These are phyloP conservation scores for Fistulinella cinereoalba DNA, from an alignment of 1,284 basidiomycete species.

Conservation along the genomic window DNA sequence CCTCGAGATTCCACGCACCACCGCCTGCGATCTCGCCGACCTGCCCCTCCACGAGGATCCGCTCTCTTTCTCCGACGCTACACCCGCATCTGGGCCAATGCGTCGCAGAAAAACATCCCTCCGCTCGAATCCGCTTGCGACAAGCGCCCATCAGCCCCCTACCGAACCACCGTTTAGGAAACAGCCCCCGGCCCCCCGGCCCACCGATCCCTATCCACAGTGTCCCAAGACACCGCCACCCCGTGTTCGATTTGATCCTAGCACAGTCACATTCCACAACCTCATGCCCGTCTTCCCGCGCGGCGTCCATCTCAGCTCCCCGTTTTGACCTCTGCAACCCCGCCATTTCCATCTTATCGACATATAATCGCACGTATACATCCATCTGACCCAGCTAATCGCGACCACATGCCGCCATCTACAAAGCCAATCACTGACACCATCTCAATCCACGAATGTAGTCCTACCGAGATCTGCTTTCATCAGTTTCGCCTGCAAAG, in stretches of 20 bases:
- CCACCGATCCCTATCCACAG: constrained; percentile 18
- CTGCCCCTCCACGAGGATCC: constrained; percentile 43
- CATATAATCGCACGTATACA: constrained; percentile 31
- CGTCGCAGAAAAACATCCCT: constrained; percentile 52
- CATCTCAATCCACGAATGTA: constrained; percentile 33
- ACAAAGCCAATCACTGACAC: constrained; percentile 14
- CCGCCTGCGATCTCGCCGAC: constrained; percentile 54
- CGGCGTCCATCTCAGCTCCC: constrained; percentile 19
- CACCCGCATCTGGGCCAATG: constrained; percentile 46
- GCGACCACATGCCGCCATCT: constrained; percentile 20
- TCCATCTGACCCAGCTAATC: constrained; percentile 33
- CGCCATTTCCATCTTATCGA: constrained; percentile 25
- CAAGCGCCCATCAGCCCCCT: constrained; percentile 17
- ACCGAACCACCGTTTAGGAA: constrained; percentile 14
- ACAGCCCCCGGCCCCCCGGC: constrained; percentile 17
- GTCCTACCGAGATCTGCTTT: constrained; percentile 22
- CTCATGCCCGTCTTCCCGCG: constrained; percentile 56
- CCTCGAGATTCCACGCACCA: constrained; percentile 43
- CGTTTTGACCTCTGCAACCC: constrained; percentile 12
- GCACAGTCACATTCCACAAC: constrained; percentile 51
- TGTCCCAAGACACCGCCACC: constrained; percentile 43
- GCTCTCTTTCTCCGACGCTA: constrained; percentile 16
- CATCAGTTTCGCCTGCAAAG: constrained; percentile 15
- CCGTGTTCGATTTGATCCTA: constrained; percentile 40
- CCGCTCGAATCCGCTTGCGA: constrained; percentile 46